Conservation (phyloP, 73 alveolate species). For the Paraurostyla sp. region DNA sequence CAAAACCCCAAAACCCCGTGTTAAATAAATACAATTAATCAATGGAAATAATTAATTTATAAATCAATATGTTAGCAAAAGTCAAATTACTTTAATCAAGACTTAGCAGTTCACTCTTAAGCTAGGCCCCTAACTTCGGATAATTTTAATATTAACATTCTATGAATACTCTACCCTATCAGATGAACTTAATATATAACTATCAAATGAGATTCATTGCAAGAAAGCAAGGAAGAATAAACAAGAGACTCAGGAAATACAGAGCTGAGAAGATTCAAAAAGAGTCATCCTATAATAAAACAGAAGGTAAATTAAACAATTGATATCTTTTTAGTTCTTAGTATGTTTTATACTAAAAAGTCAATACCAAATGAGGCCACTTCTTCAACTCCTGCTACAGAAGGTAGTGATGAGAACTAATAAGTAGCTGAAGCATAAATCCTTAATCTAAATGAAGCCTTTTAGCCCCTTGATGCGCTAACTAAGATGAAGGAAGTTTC, state of each 20-base stretch:
- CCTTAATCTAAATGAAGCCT: not conserved
- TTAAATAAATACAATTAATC: not conserved
- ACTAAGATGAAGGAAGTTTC: not conserved
- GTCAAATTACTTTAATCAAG: too few species aligned
- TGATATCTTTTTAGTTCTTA: not conserved
- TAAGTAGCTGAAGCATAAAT: not conserved
- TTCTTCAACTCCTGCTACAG: not conserved
- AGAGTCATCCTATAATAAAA: conserved; percentile 63
- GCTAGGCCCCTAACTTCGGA: not conserved
- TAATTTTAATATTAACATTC: not conserved
- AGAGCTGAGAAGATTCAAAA: conserved; percentile 3
- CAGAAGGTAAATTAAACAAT: conserved; percentile 18
- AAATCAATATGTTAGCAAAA: conserved; percentile 1
- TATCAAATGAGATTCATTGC: conserved; percentile 5
- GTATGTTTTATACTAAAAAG: not conserved
- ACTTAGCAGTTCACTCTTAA: too few species aligned
- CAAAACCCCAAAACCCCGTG: conserved; percentile 23
- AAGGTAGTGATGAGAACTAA: not conserved
- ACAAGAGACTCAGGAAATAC: conserved; percentile 8
- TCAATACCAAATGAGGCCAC: not conserved
- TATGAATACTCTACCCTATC: not conserved
- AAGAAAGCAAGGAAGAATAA: conserved; percentile 6
- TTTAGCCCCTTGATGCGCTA: conserved; percentile 6
- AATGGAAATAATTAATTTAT: not conserved
- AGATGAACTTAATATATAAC: not conserved